A percentile compares a stretch with the other conserved stretches of the same genome.
Conservation (phyloP, 148 eudicot species). For the Fallopia convolvulus region DNA sequence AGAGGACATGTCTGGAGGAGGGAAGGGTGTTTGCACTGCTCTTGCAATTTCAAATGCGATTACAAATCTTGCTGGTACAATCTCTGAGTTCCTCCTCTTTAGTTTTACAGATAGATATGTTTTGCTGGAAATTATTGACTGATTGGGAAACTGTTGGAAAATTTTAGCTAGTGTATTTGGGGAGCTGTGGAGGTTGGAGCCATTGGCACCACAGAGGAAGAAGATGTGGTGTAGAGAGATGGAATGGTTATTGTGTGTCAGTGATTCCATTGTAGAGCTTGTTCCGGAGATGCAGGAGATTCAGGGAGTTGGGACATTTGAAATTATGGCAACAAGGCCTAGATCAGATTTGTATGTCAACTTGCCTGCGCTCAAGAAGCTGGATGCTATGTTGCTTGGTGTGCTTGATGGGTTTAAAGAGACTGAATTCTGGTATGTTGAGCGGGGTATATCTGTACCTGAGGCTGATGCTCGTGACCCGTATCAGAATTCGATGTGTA, state of each 20-base stretch:
- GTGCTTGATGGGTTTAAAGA: slow-evolving; percentile 69
- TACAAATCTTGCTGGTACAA: slow-evolving; percentile 84
- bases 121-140: not conserved
- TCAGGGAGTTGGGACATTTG: slow-evolving; percentile 24
- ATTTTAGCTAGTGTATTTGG: slow-evolving; percentile 23
- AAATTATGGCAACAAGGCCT: slow-evolving; percentile 22
- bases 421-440: slow-evolving; percentile 75
- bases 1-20: slow-evolving; percentile 99
- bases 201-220: slow-evolving; percentile 21
- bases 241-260: slow-evolving; percentile 23
- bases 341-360: slow-evolving; percentile 21
- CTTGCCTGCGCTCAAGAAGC: slow-evolving; percentile 24
- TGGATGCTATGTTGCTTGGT: slow-evolving; percentile 20
- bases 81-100: not conserved
- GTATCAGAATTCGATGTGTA: slow-evolving; percentile 15
- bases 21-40: slow-evolving; percentile 96
- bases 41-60: slow-evolving; percentile 94
- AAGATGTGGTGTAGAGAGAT: slow-evolving; percentile 24
- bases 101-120: not conserved
- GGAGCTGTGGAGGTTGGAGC: slow-evolving; percentile 26
- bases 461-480: slow-evolving; percentile 38
- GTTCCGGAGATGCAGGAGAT: slow-evolving; percentile 20
- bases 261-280: slow-evolving; percentile 22
- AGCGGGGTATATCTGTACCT: slow-evolving; percentile 42
- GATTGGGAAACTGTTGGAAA: not conserved